Conservation (phyloP, 768 basidiomycete genomes). For the Xerocomellus dryophilus region DNA sequence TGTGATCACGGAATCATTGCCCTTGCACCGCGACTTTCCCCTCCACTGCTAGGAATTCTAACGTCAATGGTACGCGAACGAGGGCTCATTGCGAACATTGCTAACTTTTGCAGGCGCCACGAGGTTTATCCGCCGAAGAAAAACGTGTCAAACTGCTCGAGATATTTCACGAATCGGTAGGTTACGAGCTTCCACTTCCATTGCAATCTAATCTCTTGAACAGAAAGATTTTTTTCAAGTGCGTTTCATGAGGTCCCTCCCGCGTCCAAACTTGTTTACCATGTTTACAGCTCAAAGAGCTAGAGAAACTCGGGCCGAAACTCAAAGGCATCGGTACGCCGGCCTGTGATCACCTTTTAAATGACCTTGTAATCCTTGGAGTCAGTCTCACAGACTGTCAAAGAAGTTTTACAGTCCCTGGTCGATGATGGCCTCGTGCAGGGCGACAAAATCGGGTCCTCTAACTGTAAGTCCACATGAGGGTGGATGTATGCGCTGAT, state of each 20-base stretch:
- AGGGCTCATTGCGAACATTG: background rate
- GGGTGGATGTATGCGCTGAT: conserved; percentile 23
- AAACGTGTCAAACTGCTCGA: conserved; percentile 86
- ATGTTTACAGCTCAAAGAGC: conserved; percentile 69
- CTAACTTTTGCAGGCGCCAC: conserved; percentile 53
- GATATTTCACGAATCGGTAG: conserved; percentile 89
- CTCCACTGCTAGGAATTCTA: background rate
- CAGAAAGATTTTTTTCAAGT: conserved; percentile 85
- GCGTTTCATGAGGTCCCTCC: background rate
- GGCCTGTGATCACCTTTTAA: background rate
- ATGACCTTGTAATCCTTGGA: background rate
- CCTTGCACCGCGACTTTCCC: background rate
- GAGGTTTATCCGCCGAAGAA: conserved; percentile 86
- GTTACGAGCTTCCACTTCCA: background rate
- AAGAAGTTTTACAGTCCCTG: conserved; percentile 85
- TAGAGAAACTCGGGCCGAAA: conserved; percentile 87
- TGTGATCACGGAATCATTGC: conserved; percentile 19
- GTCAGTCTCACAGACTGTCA: conserved; percentile 84
- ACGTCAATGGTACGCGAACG: conserved; percentile 21
- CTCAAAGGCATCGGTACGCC: conserved; percentile 82
- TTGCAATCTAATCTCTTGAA: conserved; percentile 1
- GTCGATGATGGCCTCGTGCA: conserved; percentile 86
- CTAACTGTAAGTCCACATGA: conserved; percentile 66
- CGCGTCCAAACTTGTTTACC: background rate
- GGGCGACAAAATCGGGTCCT: conserved; percentile 90